Base-by-base conservation (phyloP, 805 yeast species). In the Kluyveromyces nonfermentans region DNA sequence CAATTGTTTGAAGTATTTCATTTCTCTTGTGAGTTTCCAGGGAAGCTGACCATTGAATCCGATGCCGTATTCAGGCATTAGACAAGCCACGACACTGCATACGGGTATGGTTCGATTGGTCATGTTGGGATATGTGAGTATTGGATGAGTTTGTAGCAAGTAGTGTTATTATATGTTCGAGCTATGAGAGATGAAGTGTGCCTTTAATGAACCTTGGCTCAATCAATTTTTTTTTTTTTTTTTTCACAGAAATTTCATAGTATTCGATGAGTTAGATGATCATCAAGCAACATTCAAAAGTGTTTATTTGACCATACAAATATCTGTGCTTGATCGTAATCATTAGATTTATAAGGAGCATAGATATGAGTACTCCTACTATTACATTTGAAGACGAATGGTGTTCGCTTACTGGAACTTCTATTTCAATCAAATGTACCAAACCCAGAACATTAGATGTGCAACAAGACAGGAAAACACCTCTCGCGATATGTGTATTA, bases 31-130 rank as follows among this genome's bases (percentile, higher is more conserved):
- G 22, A 93, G 70, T 39, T 82, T 71, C 98, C 98, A 93, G 3
- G 98, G 97, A 45, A 93, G 68, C 42, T 72, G 64, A 2, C 95
- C 95, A 43, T 80, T 75, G 56, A 65, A 70, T 1, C 98, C 98
- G 37, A 93, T 93, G 0, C 97, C 97, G 52, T 78, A 68, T 1
- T 71, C 72, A 1, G 97, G 95, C 49, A 78, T 60, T 32, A 93
- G 64, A 0, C 95, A 93, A 0, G 98, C 98, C 22, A 93, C 95
- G 6, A 93, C 77, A 32, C 86, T 68, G 4, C 85, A 70, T 7
- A 81, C 68, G 21, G 72, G 71, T 20, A 64, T 62, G 7, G 10
- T 35, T 14, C 25, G n/a, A 15, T 25, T 25, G 4, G 30, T 25
- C 30, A 25, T 25, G 12, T 4, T 6, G 7, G 30, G 30, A 25